These are phyloP conservation scores for Penicillium parvum DNA, from an alignment of 495 filamentous ascomycete genomes.

Conservation along the genomic window DNA sequence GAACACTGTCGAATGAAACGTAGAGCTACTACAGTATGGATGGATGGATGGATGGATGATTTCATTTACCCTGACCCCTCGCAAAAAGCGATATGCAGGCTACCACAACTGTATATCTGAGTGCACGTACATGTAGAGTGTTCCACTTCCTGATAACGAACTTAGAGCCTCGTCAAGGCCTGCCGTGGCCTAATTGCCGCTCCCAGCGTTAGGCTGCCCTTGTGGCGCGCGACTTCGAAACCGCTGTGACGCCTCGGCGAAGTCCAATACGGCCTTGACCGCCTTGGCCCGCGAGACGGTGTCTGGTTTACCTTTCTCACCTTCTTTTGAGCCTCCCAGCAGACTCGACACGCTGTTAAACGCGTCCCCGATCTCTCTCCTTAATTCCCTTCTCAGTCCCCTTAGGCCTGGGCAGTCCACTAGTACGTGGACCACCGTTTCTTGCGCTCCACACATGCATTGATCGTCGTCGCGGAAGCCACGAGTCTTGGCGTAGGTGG, in stretches of 20 bases:
- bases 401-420: background rate
- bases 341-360: constrained; percentile 23
- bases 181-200: constrained; percentile 23
- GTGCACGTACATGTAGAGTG: background rate
- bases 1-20: too few species aligned
- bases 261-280: constrained; percentile 25
- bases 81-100: background rate
- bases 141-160: constrained; percentile 10
- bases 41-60: too few species aligned
- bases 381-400: background rate
- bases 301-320: constrained; percentile 23
- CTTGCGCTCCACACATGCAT: background rate
- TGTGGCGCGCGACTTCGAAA: constrained; percentile 28
- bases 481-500: constrained; percentile 4
- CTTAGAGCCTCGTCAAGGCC: constrained; percentile 30
- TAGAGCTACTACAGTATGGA: too few species aligned
- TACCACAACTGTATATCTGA: background rate
- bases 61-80: background rate
- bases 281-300: constrained; percentile 19
- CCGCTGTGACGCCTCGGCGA: constrained; percentile 26
- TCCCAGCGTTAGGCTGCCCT: constrained; percentile 25
- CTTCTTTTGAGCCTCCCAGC: constrained; percentile 24
- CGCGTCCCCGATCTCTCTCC: constrained; percentile 5
- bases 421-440: background rate
- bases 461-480: background rate